These are phyloP conservation scores for Hemileia vastatrix DNA, from an alignment of 1,284 basidiomycete species.

Conservation along the genomic window DNA sequence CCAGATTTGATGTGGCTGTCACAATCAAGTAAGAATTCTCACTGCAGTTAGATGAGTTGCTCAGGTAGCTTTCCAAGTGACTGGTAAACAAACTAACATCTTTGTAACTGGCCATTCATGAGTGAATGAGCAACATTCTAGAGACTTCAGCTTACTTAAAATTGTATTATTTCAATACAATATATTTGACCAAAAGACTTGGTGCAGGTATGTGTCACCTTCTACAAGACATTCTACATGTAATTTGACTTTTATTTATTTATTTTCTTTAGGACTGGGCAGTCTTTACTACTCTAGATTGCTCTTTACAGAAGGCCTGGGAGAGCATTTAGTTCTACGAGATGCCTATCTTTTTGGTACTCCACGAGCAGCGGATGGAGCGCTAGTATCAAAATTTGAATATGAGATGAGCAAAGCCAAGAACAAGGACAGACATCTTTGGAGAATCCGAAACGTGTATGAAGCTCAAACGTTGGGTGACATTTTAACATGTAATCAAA, in stretches of 20 bases:
- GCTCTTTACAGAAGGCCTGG: conserved; percentile 5
- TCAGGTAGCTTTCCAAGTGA: background rate
- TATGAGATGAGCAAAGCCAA: conserved; percentile 5
- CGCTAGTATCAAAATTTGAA: conserved; percentile 9
- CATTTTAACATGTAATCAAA: background rate
- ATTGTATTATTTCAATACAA: too few relatives aligned
- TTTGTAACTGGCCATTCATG: conserved; percentile 13
- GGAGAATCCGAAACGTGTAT: conserved; percentile 2
- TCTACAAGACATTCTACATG: too few relatives aligned
- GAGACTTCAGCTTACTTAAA: too few relatives aligned
- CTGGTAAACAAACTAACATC: background rate
- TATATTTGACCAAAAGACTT: too few relatives aligned
- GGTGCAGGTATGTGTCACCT: too few relatives aligned
- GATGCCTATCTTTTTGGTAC: conserved; percentile 11
- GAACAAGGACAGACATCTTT: conserved; percentile 2
- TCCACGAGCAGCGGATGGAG: conserved; percentile 5
- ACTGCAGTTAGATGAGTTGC: conserved; percentile 4
- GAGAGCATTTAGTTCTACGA: conserved; percentile 1
- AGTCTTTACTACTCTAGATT: conserved; percentile 7
- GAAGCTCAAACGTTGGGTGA: background rate
- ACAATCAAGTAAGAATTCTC: conserved; percentile 10
- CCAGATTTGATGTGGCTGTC: too few relatives aligned
- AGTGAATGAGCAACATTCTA: too few relatives aligned
- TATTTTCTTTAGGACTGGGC: background rate
- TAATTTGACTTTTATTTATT: background rate